These are phyloP conservation scores for Osmozyma mogii DNA, from an alignment of 805 yeast species.

Conservation along the genomic window DNA sequence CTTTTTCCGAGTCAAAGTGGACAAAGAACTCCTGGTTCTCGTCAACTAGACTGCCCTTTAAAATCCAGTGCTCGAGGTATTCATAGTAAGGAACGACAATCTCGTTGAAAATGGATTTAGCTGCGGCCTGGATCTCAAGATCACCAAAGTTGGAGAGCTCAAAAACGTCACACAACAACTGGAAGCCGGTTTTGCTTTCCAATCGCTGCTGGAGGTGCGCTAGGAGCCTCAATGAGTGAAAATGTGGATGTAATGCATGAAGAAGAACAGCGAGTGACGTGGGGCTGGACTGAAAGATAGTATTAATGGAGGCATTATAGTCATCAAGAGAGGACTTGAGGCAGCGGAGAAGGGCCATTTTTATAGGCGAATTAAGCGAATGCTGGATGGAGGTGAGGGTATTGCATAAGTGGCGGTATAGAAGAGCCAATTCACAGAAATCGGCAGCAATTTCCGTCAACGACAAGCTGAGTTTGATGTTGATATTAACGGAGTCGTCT, in stretches of 20 bases:
- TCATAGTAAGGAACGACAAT: constrained; percentile 54
- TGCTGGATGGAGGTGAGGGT: no score
- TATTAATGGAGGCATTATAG: constrained; percentile 31
- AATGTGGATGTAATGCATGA: constrained; percentile 40
- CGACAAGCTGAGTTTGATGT: no score
- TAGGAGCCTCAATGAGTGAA: constrained; percentile 51
- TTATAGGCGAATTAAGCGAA: constrained; percentile 50
- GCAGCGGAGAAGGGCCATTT: constrained; percentile 51
- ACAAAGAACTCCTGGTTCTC: constrained; percentile 58
- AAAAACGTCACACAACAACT: constrained; percentile 47
- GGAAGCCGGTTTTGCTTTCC: constrained; percentile 33
- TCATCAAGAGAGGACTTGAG: constrained; percentile 30
- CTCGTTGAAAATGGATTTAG: constrained; percentile 36
- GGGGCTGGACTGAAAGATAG: constrained; percentile 20
- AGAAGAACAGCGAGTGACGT: constrained; percentile 29
- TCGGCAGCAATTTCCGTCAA: no score
- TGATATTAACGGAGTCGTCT: no score
- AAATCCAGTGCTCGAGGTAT: constrained; percentile 58
- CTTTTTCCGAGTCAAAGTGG: constrained; percentile 20
- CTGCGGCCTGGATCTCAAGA: constrained; percentile 32
- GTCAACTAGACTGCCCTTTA: constrained; percentile 54
- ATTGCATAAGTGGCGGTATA: no score
- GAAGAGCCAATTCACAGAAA: no score
- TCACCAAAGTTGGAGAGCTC: constrained; percentile 60
- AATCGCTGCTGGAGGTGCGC: constrained; percentile 33